Evolutionary conservation across 2,329 filamentous ascomycete genomes (phyloP).

Genomic region (Calonectria hongkongensis): DNA sequence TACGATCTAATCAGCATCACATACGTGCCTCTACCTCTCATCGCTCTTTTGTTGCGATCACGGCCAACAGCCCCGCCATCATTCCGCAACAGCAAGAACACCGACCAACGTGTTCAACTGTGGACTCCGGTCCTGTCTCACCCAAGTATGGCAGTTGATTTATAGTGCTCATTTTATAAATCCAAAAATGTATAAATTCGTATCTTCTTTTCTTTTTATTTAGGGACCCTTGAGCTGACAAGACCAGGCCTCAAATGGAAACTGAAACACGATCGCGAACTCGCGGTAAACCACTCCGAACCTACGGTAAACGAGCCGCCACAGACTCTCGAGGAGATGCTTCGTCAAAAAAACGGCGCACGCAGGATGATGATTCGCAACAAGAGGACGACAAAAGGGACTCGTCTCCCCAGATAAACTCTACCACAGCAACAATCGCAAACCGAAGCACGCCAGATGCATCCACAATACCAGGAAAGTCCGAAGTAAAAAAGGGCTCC

Average conservation of each 20-base stretch:
- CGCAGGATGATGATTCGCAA: background rate
- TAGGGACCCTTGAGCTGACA: slow-evolving; percentile 27
- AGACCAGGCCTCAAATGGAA: slow-evolving; percentile 57
- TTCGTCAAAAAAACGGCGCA: slow-evolving; percentile 53
- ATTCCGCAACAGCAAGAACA: background rate
- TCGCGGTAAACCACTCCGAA: slow-evolving; percentile 61
- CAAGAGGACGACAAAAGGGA: background rate
- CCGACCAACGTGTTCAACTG: slow-evolving; percentile 16
- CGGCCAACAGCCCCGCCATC: background rate
- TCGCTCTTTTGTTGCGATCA: too few species aligned
- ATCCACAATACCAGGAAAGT: background rate
- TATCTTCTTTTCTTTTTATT: accelerated
- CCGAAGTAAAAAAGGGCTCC: slow-evolving; percentile 55
- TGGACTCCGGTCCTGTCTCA: slow-evolving; percentile 37
- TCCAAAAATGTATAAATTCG: slow-evolving; percentile 29
- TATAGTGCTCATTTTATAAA: background rate
- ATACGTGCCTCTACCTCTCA: too few species aligned
- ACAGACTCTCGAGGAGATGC: slow-evolving; percentile 54
- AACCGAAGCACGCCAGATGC: background rate
- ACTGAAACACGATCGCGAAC: slow-evolving; percentile 51
- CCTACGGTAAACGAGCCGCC: slow-evolving; percentile 62
- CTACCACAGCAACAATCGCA: background rate
- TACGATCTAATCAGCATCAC: too few species aligned
- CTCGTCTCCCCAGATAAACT: background rate
- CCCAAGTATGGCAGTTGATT: slow-evolving; percentile 37